Base-by-base conservation (phyloP, 441 rosid species). In the Aquilaria agallochum region DNA sequence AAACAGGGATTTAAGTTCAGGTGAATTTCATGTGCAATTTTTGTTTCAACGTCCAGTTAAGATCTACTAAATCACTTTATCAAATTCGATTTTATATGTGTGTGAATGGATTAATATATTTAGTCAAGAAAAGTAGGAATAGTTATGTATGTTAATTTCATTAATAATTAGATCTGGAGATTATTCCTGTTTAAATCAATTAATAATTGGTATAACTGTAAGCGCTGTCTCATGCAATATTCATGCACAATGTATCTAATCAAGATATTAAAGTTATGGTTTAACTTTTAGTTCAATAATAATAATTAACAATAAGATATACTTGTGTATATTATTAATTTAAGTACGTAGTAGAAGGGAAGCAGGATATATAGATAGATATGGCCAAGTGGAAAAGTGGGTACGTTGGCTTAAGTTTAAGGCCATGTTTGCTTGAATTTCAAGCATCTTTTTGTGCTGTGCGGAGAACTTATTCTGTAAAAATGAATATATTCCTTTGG, bases 351-450 rank as follows among this genome's bases (percentile, higher is more conserved):
- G 42, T 4, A 36, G 42, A 36, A 36, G 5, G 2, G 42, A 36
- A 4, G 42, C 20, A 36, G 42, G 42, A 36, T 7, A 20, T 20
- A 1, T 20, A 36, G 42, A 69, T 67, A 59, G 55, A 3, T 30
- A 31, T 53, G 62, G 59, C n/a, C 53, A 31, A 72, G 34, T 32
- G 33, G 34, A 68, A 60, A 74, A 68, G 68, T 60, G 20, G 60
- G 69, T 15, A 15, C 15, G 15, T 48, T 73, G 75, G 83, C 81
- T 74, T 78, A 73, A 66, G 59, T 34, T 75, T 70, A 78, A 78
- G 84, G 83, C 73, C 74, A 80, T 64, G 79, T 79, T 83, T 85
- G 96, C 96, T 89, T 89, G 83, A 79, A 67, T 72, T 78, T 80
- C 84, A 89, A 89, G 96, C 92, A 83, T 87, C 94, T 83, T 81